These are phyloP conservation scores for Termitomyces eurrhizus DNA, from an alignment of 768 basidiomycete genomes.

Conservation along the genomic window DNA sequence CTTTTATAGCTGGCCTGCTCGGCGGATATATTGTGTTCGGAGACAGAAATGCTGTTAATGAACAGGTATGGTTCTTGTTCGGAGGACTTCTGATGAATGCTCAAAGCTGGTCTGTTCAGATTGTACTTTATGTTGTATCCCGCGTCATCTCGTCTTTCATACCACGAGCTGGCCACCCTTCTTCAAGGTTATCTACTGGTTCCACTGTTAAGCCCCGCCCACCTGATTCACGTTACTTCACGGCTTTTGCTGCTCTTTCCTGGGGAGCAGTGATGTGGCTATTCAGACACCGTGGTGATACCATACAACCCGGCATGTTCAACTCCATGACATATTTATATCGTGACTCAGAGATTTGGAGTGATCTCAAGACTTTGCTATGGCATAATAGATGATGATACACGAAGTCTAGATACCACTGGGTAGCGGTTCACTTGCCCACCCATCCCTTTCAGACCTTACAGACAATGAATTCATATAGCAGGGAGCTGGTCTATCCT, in stretches of 20 bases:
- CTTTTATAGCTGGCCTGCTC: conserved; percentile 88
- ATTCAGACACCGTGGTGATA: conserved; percentile 82
- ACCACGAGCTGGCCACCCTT: conserved; percentile 64
- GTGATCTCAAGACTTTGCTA: conserved; percentile 72
- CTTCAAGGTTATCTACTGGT: conserved; percentile 37
- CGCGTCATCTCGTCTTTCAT: conserved; percentile 90
- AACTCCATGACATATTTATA: conserved; percentile 96
- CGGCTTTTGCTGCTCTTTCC: conserved; percentile 78
- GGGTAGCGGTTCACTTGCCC: neutral
- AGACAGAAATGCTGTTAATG: conserved; percentile 82
- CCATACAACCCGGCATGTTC: conserved; percentile 97
- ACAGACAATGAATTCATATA: neutral
- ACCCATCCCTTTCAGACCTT: neutral
- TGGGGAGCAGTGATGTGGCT: conserved; percentile 99
- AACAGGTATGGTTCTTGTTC: conserved; percentile 58
- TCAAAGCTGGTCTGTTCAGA: conserved; percentile 41
- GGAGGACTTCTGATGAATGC: neutral
- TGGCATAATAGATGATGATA: conserved; percentile 82
- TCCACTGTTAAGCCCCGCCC: conserved; percentile 65
- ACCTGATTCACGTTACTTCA: conserved; percentile 82
- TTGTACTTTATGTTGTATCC: conserved; percentile 94
- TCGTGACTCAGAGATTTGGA: conserved; percentile 88
- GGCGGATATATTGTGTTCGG: conserved; percentile 92
- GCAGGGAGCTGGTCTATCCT: conserved; percentile 45
- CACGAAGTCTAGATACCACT: conserved; percentile 4